Evolutionary conservation across 768 basidiomycete genomes (phyloP), one percentile per base, ranked within the genome.

Genomic region (Kwoniella botswanensis): DNA sequence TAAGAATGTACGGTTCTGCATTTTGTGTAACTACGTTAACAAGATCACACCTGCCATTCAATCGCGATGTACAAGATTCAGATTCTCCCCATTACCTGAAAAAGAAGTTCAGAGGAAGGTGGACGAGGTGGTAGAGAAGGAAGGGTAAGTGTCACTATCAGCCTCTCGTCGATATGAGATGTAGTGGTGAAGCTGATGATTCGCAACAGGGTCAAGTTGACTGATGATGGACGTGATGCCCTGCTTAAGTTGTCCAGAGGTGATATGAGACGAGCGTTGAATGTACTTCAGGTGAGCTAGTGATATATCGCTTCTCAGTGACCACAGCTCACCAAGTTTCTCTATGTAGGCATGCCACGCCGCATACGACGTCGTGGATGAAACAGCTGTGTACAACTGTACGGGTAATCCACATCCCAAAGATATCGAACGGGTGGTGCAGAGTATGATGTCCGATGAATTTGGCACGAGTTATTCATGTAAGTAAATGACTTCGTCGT

Each of bases 11-110:
- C 90, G 97, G 50, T 99, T 99, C 84, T 99, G 97, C 85, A 99
- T 99, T 79, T 96, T 99, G 70, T 98, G 97, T 87, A 99, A 99
- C 85, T 99, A 99, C 77, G 97, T 98, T 83, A 98, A 98, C 88
- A 98, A 98, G 84, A 98, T 99, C 79, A 90, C 91, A 1, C 97
- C 97, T 2, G 97, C 97, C 43, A 97, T 99, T 61, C 97, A 99
- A 85, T 97, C 94, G 84, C 92, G 97, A 61, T 98, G 97, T 85
- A 99, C 97, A 6, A 88, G 96, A 54, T 99, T 98, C 85, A 88
- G 97, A 58, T 98, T 99, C 86, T 95, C 93, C 10, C 97, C 97
- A 1, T 84, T 98, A 21, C 93, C 94, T 1, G 89, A 91, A 17
- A 74, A 78, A 10, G 93, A 98, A 82, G 92, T 98, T 1, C 91